Percentiles rank a stretch among this genome's conserved stretches.
Conservation (phyloP, 129 eudicot genomes). For the Oenanthe sinensis region DNA sequence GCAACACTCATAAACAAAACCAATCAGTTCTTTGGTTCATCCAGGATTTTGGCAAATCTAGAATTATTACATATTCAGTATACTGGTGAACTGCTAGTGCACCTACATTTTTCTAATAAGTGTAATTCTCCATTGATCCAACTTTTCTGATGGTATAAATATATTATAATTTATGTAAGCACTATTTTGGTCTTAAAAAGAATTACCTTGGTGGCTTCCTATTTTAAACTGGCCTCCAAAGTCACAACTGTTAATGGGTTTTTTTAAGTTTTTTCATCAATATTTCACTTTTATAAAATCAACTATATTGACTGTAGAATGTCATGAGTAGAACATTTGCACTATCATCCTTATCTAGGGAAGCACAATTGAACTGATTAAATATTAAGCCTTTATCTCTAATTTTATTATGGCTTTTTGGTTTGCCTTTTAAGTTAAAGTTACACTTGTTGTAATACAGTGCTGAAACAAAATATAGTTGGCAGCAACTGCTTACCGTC, state of each 20-base stretch:
- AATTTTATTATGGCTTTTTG: background rate
- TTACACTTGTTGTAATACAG: background rate
- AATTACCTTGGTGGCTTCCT: background rate
- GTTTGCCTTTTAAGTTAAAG: background rate
- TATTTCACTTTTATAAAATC: background rate
- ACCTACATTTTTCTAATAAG: background rate
- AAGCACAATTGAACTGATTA: background rate
- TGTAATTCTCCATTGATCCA: background rate
- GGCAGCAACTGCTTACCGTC: background rate
- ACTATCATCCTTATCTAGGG: background rate
- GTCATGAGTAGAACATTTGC: background rate
- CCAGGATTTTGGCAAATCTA: background rate
- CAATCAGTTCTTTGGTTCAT: background rate
- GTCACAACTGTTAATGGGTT: background rate
- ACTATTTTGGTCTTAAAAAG: background rate
- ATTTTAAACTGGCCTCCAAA: background rate
- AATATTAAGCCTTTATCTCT: background rate
- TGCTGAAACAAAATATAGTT: background rate
- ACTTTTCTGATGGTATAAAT: background rate
- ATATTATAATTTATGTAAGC: background rate
- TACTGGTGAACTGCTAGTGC: background rate
- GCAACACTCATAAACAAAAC: background rate
- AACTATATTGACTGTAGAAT: background rate
- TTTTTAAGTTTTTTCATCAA: background rate
- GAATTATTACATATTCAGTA: background rate